Percentiles rank a stretch among this genome's conserved stretches.
Evolutionary conservation across 306 rosid species (phyloP).

Genomic region (Dalbergia oliveri): DNA sequence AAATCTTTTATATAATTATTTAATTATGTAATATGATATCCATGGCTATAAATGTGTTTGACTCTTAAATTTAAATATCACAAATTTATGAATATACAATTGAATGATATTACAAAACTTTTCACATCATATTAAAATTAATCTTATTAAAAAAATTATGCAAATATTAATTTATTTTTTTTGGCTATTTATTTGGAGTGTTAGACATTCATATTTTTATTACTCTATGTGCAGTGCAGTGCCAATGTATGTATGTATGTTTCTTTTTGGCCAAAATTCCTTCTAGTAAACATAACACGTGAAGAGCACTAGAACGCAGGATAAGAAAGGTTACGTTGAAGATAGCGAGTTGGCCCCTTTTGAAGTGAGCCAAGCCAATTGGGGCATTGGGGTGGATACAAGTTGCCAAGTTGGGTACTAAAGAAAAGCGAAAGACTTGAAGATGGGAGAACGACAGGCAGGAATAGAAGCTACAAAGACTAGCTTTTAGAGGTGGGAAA

Average conservation of each 20-base stretch:
- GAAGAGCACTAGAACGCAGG: constrained; percentile 55
- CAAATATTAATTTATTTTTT: neutral
- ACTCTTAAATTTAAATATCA: too few species aligned
- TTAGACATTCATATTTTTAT: neutral
- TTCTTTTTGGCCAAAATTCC: constrained; percentile 1
- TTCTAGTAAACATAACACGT: constrained; percentile 50
- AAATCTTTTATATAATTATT: too few species aligned
- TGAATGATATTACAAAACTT: too few species aligned
- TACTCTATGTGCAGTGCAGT: neutral
- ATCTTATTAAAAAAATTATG: too few species aligned
- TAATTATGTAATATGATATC: too few species aligned
- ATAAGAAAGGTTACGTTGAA: constrained; percentile 46
- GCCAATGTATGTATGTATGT: neutral
- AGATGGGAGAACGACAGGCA: constrained; percentile 22
- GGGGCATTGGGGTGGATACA: constrained; percentile 49
- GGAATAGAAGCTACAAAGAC: constrained; percentile 51
- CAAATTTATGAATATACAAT: too few species aligned
- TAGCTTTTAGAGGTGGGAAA: constrained; percentile 41
- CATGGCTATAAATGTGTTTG: too few species aligned
- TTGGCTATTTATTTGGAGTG: neutral
- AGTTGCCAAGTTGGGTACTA: constrained; percentile 64
- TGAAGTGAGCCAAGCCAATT: constrained; percentile 38
- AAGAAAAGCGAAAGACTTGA: constrained; percentile 3
- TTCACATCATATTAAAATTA: too few species aligned
- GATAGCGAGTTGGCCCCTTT: constrained; percentile 54